These are phyloP conservation scores for Fusarium marasasianum DNA, from an alignment of 2,329 filamentous ascomycete species.

Conservation along the genomic window DNA sequence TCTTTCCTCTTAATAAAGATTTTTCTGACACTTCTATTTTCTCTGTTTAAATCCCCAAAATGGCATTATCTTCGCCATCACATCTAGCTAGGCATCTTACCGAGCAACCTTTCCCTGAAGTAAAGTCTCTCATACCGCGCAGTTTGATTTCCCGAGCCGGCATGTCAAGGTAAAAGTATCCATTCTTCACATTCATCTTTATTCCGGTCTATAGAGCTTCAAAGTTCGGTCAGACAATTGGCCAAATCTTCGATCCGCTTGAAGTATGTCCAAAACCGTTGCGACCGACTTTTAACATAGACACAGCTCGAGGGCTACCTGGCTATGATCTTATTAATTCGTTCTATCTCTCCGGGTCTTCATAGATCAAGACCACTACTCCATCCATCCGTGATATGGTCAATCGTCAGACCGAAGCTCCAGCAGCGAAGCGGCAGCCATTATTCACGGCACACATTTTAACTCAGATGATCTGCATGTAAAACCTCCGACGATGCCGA, in stretches of 20 bases:
- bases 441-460: not conserved
- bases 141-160: fast-evolving
- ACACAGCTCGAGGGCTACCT: not conserved
- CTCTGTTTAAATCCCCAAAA: fast-evolving
- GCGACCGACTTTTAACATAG: not conserved
- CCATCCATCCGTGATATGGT: not conserved
- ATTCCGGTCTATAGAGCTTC: too few relatives aligned
- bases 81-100: too few relatives aligned
- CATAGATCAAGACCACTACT: not conserved
- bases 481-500: not conserved
- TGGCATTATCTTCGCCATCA: too few relatives aligned
- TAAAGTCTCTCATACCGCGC: not conserved
- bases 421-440: not conserved
- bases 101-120: not conserved
- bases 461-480: not conserved
- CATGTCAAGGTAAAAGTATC: not conserved
- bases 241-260: not conserved
- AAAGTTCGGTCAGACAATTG: not conserved
- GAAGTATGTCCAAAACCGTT: not conserved
- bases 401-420: not conserved
- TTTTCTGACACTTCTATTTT: not conserved
- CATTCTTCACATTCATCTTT: too few relatives aligned
- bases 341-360: too few relatives aligned
- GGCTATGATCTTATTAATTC: fast-evolving
- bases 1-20: fast-evolving